Percentiles rank a stretch among this genome's conserved stretches.
phyloP scores from a whole-genome alignment of 2,329 filamentous ascomycete species.

The Biscogniauxia sp. region DNA sequence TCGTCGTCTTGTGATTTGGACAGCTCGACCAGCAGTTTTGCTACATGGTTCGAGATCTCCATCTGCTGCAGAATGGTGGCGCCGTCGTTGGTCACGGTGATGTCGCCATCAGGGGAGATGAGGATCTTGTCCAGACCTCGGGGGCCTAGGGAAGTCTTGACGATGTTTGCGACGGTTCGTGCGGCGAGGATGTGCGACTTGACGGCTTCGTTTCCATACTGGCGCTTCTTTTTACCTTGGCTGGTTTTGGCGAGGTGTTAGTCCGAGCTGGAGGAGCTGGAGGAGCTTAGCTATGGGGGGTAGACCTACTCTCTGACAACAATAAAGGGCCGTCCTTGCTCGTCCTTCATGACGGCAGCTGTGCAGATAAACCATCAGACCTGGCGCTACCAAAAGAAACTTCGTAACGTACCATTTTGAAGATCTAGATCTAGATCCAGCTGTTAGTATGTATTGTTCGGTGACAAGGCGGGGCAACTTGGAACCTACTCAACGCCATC shows the following conservation, averaged over 20 bases:
- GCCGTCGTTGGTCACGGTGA: constrained; percentile 98
- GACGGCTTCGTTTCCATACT: constrained; percentile 94
- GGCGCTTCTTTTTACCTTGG: constrained; percentile 96
- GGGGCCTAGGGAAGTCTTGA: constrained; percentile 94
- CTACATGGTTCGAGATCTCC: constrained; percentile 98
- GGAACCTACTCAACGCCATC: constrained; percentile 59
- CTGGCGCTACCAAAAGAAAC: background rate
- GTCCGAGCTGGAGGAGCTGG: constrained; percentile 9
- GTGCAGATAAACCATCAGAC: constrained; percentile 20
- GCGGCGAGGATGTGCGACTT: constrained; percentile 98
- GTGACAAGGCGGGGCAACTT: constrained; percentile 18
- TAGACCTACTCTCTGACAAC: constrained; percentile 87
- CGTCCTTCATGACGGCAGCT: constrained; percentile 87
- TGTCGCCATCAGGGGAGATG: constrained; percentile 97
- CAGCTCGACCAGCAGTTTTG: constrained; percentile 92
- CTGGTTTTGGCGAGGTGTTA: constrained; percentile 43
- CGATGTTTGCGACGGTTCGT: constrained; percentile 91
- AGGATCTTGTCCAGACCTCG: constrained; percentile 98
- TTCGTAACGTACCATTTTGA: constrained; percentile 66
- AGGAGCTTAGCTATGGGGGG: background rate
- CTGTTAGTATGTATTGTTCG: constrained; percentile 20
- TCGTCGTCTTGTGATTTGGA: constrained; percentile 99
- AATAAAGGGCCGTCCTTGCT: constrained; percentile 95
- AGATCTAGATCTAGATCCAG: constrained; percentile 69
- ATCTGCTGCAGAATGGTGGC: constrained; percentile 97